Evolutionary conservation across 2,329 filamentous ascomycete species (phyloP).

Genomic region (Nothophaeocryptopus gaeumannii): DNA sequence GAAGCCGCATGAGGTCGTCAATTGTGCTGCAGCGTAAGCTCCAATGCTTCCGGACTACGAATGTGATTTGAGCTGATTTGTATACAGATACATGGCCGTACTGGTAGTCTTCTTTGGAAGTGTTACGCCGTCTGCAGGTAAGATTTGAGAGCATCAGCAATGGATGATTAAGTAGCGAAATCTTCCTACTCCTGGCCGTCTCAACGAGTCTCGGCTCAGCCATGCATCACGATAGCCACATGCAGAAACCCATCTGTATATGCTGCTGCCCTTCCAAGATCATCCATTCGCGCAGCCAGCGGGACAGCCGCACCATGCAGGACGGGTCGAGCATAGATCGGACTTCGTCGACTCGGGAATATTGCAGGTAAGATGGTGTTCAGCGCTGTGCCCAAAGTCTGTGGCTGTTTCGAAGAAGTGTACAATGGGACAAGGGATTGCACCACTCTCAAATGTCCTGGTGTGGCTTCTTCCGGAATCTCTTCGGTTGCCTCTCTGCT

Average conservation of each 20-base stretch:
- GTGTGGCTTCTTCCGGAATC: constrained; percentile 33
- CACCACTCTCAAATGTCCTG: constrained; percentile 52
- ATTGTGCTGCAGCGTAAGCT: too few relatives aligned
- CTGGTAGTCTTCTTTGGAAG: too few relatives aligned
- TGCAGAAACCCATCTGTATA: constrained; percentile 94
- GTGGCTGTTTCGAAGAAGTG: constrained; percentile 50
- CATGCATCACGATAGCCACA: constrained; percentile 72
- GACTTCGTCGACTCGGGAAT: constrained; percentile 82
- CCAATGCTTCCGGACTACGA: too few relatives aligned
- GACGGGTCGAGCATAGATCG: constrained; percentile 77
- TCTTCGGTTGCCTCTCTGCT: constrained; percentile 36
- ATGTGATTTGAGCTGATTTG: too few relatives aligned
- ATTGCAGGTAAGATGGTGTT: constrained; percentile 72
- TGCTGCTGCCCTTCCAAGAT: constrained; percentile 75
- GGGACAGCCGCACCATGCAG: constrained; percentile 83
- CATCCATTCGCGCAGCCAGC: constrained; percentile 74
- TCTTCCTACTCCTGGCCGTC: too few relatives aligned
- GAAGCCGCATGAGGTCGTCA: too few relatives aligned
- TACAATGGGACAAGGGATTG: constrained; percentile 67
- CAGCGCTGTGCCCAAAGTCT: constrained; percentile 74
- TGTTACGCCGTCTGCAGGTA: too few relatives aligned
- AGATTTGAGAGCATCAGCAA: too few relatives aligned
- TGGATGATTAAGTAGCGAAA: too few relatives aligned
- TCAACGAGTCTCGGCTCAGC: constrained; percentile 31
- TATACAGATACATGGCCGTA: too few relatives aligned